These are phyloP conservation scores for Rusavskia elegans DNA, from an alignment of 495 filamentous ascomycete genomes.

Conservation along the genomic window DNA sequence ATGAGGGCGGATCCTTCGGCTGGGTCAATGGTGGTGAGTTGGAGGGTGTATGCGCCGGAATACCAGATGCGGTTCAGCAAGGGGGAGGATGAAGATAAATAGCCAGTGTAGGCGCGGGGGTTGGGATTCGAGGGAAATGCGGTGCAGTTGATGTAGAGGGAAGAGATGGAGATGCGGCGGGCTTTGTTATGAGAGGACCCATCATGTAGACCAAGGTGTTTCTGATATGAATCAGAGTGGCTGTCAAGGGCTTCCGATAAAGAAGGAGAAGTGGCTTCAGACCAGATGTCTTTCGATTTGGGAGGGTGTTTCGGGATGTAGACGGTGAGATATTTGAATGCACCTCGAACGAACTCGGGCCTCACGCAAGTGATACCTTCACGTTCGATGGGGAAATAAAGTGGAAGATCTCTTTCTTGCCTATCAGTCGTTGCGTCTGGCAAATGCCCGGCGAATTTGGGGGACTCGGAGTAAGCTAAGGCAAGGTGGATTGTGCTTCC, in stretches of 20 bases:
- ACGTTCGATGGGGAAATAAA: background rate
- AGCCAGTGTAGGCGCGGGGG: constrained; percentile 43
- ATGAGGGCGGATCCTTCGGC: constrained; percentile 30
- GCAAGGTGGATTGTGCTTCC: background rate
- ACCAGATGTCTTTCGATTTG: background rate
- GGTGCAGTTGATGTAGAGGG: background rate
- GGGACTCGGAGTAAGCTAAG: background rate
- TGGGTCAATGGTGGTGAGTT: constrained; percentile 39
- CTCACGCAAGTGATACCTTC: background rate
- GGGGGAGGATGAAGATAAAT: constrained; percentile 44
- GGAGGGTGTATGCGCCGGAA: constrained; percentile 45
- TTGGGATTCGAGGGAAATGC: constrained; percentile 21
- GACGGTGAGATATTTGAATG: background rate
- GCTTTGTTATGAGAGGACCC: background rate
- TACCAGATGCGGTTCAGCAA: constrained; percentile 47
- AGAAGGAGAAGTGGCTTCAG: background rate
- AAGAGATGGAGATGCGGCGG: background rate
- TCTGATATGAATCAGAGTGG: background rate
- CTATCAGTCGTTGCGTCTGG: background rate
- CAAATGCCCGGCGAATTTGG: background rate
- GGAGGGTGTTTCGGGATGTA: background rate
- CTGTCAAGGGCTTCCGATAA: background rate
- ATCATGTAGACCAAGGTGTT: background rate
- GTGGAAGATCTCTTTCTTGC: background rate
- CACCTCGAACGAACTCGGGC: background rate